A percentile compares a stretch with the other conserved stretches of the same genome.
These are phyloP conservation scores for Miscanthus lutarioriparius DNA, from an alignment of 176 grass and related monocot genomes.

Conservation along the genomic window DNA sequence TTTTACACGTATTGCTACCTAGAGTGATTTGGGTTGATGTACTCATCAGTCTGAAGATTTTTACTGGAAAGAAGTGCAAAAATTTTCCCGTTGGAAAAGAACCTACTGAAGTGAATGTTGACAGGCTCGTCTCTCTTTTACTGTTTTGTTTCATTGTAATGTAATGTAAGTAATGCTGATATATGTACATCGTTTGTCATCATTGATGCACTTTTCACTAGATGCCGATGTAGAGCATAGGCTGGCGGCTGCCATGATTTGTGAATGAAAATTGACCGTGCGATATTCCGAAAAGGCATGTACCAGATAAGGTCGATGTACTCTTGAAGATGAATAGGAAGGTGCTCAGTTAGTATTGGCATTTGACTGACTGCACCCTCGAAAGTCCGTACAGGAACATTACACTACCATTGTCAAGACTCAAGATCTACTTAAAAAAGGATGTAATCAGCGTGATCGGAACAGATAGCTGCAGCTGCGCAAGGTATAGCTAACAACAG, in stretches of 20 bases:
- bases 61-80: slow-evolving; percentile 2
- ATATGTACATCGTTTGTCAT: not conserved
- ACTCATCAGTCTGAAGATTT: slow-evolving; percentile 18
- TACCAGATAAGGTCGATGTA: not conserved
- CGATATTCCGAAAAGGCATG: not conserved
- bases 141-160: not conserved
- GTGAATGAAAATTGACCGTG: not conserved
- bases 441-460: not conserved
- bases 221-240: too few relatives aligned
- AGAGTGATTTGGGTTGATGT: slow-evolving; percentile 40
- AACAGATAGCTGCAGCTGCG: not conserved
- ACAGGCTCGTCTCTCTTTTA: not conserved
- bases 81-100: slow-evolving; percentile 27
- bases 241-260: not conserved
- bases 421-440: not conserved
- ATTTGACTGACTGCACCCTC: not conserved
- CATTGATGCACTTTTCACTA: not conserved
- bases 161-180: not conserved
- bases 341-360: not conserved
- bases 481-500: not conserved
- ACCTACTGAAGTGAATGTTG: not conserved
- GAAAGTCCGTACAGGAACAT: not conserved
- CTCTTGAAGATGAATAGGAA: not conserved
- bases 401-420: not conserved
- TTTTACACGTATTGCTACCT: slow-evolving; percentile 11